These are phyloP conservation scores for Aspergillus indologenus DNA, from an alignment of 495 filamentous ascomycete genomes.

Conservation along the genomic window DNA sequence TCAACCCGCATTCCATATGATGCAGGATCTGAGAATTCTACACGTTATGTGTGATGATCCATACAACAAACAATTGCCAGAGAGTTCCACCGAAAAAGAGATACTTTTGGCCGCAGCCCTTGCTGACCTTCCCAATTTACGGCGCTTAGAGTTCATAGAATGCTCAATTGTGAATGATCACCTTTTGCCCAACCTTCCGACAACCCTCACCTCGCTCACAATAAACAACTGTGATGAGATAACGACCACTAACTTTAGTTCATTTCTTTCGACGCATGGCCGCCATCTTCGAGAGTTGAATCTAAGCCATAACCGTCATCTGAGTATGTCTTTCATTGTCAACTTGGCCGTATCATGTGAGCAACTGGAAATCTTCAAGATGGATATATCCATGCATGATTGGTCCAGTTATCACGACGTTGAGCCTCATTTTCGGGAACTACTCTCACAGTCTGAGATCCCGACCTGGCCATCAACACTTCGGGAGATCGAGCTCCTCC, in stretches of 20 bases:
- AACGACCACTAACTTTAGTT: conserved; percentile 52
- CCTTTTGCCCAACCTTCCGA: conserved; percentile 61
- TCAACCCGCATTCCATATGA: conserved; percentile 53
- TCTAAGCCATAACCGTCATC: conserved; percentile 70
- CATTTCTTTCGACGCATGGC: conserved; percentile 63
- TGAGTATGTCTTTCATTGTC: conserved; percentile 69
- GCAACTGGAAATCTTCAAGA: conserved; percentile 61
- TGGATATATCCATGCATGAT: conserved; percentile 70
- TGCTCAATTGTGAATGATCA: conserved; percentile 60
- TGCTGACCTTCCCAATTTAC: conserved; percentile 55
- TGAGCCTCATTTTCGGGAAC: conserved; percentile 63
- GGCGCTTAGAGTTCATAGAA: conserved; percentile 63
- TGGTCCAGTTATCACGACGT: conserved; percentile 59
- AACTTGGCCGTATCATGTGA: conserved; percentile 61
- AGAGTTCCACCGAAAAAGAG: conserved; percentile 32
- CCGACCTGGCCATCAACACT: conserved; percentile 74
- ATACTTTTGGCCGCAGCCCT: conserved; percentile 55
- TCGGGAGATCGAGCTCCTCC: conserved; percentile 64
- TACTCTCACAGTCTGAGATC: conserved; percentile 56
- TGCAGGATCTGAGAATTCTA: conserved; percentile 60
- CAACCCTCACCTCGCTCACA: conserved; percentile 58
- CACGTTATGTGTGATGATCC: conserved; percentile 54
- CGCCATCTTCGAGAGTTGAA: conserved; percentile 57
- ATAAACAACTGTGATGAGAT: conserved; percentile 73
- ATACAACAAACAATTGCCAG: conserved; percentile 13